Percentiles rank a stretch among this genome's conserved stretches.
phyloP scores from a whole-genome alignment of 106 monocot species.

The Allium fistulosum region DNA sequence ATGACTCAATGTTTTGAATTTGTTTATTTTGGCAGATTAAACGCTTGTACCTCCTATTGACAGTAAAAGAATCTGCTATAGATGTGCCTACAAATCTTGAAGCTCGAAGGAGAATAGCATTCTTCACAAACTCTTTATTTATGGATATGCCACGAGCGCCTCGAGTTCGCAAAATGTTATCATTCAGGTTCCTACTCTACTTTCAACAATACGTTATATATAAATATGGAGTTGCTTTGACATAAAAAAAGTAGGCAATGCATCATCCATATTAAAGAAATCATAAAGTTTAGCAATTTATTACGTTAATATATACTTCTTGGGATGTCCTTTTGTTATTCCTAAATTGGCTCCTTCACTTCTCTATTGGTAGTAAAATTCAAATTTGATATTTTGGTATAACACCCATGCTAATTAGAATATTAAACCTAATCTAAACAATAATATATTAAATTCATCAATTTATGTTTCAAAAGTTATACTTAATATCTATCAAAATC shows the following conservation, averaged over 20 bases:
- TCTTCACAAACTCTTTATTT: constrained; percentile 96
- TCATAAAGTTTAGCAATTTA: background rate
- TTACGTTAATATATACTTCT: background rate
- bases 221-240: background rate
- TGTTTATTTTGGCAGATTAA: constrained; percentile 59
- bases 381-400: background rate
- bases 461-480: no score
- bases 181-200: constrained; percentile 66
- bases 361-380: background rate
- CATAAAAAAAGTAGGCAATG: background rate
- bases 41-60: constrained; percentile 76
- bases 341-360: background rate
- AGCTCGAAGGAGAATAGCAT: constrained; percentile 86
- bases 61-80: constrained; percentile 94
- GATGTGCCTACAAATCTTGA: constrained; percentile 97
- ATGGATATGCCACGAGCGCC: constrained; percentile 99
- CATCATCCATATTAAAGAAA: background rate
- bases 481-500: no score
- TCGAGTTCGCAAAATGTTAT: constrained; percentile 92
- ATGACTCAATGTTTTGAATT: background rate
- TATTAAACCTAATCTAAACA: no score
- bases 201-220: background rate
- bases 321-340: background rate
- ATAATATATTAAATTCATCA: no score
- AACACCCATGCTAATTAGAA: no score